Base-by-base conservation (phyloP, 1,284 basidiomycete genomes). In the Ganoderma lingzhi region DNA sequence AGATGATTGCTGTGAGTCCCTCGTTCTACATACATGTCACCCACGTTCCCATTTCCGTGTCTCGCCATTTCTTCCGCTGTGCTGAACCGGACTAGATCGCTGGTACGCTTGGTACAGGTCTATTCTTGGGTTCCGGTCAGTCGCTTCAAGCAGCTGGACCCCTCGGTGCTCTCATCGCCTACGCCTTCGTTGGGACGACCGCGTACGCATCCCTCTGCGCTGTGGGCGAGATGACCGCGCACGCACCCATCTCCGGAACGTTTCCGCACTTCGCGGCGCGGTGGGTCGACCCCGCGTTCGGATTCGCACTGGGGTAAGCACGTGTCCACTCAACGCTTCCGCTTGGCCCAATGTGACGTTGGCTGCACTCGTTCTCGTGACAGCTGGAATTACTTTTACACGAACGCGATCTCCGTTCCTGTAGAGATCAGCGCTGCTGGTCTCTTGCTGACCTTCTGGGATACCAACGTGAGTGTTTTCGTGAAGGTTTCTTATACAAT, bases 371-470 rank as follows among this genome's bases (percentile, higher is more conserved):
- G 62, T 45, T 30, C n/a, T n/a, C 35, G 3, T 51, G 51, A 23
- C 53, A 78, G 78, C 10, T 79, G 79, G 81, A 85, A 84, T 67
- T 85, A 85, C 75, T 84, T 84, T 69, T 85, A 87, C 76, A 84
- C 86, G 59, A 87, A 87, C 74, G 77, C 83, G 83, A 88, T 92
- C 67, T 86, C 89, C 17, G 83, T 89, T 15, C 92, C 94, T 9
- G 88, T 90, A 41, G 95, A 96, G 80, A 85, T 96, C 66, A 90
- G 90, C 1, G 93, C 94, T 1, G 90, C 93, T 6, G 85, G 88
- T 42, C 88, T 95, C 65, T 80, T 96, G 56, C 82, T 95, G 70
- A 86, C 88, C 1, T 96, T 91, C 82, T 96, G 95, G 95, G 92
- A 94, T 78, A 62, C 75, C 12, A 80, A 91, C 68, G 89, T 89